phyloP scores from a whole-genome alignment of 257 asterid genomes.

The Nicotiana sylvestris region DNA sequence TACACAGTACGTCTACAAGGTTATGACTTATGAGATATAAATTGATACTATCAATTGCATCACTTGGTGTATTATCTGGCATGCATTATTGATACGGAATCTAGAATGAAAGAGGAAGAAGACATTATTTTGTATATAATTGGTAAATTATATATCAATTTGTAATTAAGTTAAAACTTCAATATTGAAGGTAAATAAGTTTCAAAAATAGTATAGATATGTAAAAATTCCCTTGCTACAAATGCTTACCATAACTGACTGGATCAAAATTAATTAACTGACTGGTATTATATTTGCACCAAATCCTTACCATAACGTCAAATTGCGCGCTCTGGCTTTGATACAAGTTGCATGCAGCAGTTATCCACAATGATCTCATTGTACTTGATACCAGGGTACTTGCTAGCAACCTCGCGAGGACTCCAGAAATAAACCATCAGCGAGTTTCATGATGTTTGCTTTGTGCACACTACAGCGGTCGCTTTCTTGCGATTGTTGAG shows the following conservation, averaged over 20 bases:
- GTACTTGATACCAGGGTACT: constrained; percentile 79
- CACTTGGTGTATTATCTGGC: too few relatives aligned
- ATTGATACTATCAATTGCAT: too few relatives aligned
- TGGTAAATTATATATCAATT: too few relatives aligned
- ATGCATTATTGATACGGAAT: too few relatives aligned
- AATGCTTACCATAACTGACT: background rate
- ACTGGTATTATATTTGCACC: background rate
- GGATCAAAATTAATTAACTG: background rate
- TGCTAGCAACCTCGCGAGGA: constrained; percentile 88
- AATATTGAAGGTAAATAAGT: too few relatives aligned
- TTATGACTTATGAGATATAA: too few relatives aligned
- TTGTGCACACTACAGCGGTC: constrained; percentile 73
- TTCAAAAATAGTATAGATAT: too few relatives aligned
- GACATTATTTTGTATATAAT: too few relatives aligned
- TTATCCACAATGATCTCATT: constrained; percentile 89
- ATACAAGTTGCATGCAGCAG: constrained; percentile 97
- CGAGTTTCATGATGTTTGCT: constrained; percentile 96
- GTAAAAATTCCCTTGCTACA: background rate
- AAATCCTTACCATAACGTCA: constrained; percentile 77
- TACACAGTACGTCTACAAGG: too few relatives aligned
- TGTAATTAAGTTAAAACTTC: too few relatives aligned
- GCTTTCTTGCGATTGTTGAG: constrained; percentile 91
- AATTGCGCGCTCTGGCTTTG: constrained; percentile 85
- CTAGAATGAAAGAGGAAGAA: too few relatives aligned
- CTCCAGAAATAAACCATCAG: constrained; percentile 88